Percentiles rank a stretch among this genome's conserved stretches.
These are phyloP conservation scores for Blastobotrys robertii DNA, from an alignment of 805 yeast genomes.

Conservation along the genomic window DNA sequence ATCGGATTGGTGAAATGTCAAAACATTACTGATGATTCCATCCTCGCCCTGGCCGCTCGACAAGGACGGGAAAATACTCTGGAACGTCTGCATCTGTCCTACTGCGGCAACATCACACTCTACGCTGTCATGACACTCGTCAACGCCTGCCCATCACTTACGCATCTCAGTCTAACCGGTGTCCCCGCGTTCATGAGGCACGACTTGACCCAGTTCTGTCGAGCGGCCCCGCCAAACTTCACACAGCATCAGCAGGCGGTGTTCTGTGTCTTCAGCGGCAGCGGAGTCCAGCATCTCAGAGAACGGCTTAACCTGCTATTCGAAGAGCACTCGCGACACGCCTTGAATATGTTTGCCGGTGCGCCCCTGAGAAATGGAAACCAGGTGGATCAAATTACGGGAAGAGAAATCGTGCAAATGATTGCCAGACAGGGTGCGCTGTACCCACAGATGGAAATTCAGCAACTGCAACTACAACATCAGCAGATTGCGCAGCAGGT, in stretches of 20 bases:
- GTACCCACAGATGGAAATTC: no score
- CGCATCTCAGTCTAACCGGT: slow-evolving; percentile 89
- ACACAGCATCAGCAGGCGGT: slow-evolving; percentile 73
- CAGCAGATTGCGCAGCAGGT: no score
- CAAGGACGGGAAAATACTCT: slow-evolving; percentile 63
- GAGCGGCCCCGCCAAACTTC: slow-evolving; percentile 89
- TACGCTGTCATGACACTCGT: slow-evolving; percentile 69
- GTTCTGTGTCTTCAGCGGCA: slow-evolving; percentile 90
- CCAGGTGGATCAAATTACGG: no score
- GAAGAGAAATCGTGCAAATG: no score
- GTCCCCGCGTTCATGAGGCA: slow-evolving; percentile 79
- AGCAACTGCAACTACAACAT: no score
- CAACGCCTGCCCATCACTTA: slow-evolving; percentile 72
- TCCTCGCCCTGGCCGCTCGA: slow-evolving; percentile 46
- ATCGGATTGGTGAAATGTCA: slow-evolving; percentile 90
- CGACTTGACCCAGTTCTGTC: slow-evolving; percentile 78
- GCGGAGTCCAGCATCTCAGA: slow-evolving; percentile 71
- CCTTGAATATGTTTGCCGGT: no score
- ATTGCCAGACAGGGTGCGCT: no score
- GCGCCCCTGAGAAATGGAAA: no score
- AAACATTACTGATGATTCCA: slow-evolving; percentile 77
- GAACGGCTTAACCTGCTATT: slow-evolving; percentile 42
- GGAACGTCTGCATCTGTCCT: slow-evolving; percentile 88
- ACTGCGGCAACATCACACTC: slow-evolving; percentile 72
- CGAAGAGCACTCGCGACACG: neutral